These are phyloP conservation scores for Globisporangium okanoganense DNA, from an alignment of 352 stramenopile species.

Conservation along the genomic window DNA sequence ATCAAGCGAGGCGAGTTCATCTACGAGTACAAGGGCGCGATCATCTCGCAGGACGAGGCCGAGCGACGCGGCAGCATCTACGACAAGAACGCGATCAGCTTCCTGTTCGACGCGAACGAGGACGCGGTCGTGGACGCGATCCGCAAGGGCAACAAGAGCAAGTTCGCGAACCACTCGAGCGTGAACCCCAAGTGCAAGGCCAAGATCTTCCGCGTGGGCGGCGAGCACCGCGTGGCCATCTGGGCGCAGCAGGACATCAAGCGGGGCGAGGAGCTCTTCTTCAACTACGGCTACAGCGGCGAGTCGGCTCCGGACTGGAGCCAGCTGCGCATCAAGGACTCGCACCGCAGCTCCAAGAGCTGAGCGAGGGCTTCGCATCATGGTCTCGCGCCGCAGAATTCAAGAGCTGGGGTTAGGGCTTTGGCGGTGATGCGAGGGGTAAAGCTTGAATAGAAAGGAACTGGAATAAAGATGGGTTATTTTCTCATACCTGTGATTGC, in stretches of 20 bases:
- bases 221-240: slow-evolving; percentile 89
- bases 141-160: slow-evolving; percentile 92
- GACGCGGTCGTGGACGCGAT: slow-evolving; percentile 90
- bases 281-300: slow-evolving; percentile 66
- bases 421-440: no score
- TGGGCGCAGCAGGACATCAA: slow-evolving; percentile 89
- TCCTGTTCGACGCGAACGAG: slow-evolving; percentile 90
- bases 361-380: background rate
- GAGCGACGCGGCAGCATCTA: slow-evolving; percentile 80
- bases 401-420: no score
- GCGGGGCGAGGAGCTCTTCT: slow-evolving; percentile 70
- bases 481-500: no score
- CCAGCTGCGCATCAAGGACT: slow-evolving; percentile 41
- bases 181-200: slow-evolving; percentile 75
- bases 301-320: slow-evolving; percentile 64
- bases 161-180: slow-evolving; percentile 83
- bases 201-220: slow-evolving; percentile 77
- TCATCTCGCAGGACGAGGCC: slow-evolving; percentile 68
- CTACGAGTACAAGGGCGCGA: slow-evolving; percentile 61
- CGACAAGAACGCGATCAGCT: slow-evolving; percentile 83
- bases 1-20: slow-evolving; percentile 69
- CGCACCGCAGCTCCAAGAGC: slow-evolving; percentile 8
- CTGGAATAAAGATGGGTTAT: no score
- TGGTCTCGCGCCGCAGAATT: no score
- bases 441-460: no score